Percentiles rank a stretch among this genome's conserved stretches.
Evolutionary conservation across 768 basidiomycete genomes (phyloP).

Genomic region (Lactifluus rugatus): DNA sequence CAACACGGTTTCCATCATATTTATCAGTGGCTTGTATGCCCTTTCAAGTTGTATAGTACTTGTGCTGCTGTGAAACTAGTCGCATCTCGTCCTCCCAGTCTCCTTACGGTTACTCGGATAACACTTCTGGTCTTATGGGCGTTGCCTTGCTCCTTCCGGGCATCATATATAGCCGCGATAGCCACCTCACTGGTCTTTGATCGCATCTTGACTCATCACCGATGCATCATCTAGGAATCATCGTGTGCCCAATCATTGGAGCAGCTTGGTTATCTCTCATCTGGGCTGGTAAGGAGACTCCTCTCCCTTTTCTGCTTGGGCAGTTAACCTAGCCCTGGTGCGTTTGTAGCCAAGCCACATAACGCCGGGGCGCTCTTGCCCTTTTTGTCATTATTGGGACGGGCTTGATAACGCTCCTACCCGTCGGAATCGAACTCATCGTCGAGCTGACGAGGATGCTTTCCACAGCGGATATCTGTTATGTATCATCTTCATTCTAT

Average conservation of each 20-base stretch:
- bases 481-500: neutral
- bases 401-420: constrained; percentile 58
- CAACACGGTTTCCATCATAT: constrained; percentile 59
- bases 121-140: constrained; percentile 61
- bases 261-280: constrained; percentile 63
- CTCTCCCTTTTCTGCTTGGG: neutral
- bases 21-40: constrained; percentile 55
- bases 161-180: constrained; percentile 55
- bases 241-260: constrained; percentile 53
- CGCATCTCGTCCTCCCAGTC: constrained; percentile 31
- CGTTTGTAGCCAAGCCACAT: constrained; percentile 45
- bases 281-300: constrained; percentile 55
- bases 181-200: constrained; percentile 69
- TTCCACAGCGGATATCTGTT: constrained; percentile 5
- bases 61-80: neutral
- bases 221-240: constrained; percentile 54
- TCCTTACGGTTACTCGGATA: constrained; percentile 62
- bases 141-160: constrained; percentile 61
- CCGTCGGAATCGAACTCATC: constrained; percentile 66
- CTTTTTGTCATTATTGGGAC: constrained; percentile 63
- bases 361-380: constrained; percentile 49
- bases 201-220: constrained; percentile 74
- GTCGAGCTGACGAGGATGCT: constrained; percentile 68
- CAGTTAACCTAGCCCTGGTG: neutral
- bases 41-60: neutral